Evolutionary conservation across 2,329 filamentous ascomycete genomes (phyloP).

Genomic region (Paraconiothyrium brasiliense): DNA sequence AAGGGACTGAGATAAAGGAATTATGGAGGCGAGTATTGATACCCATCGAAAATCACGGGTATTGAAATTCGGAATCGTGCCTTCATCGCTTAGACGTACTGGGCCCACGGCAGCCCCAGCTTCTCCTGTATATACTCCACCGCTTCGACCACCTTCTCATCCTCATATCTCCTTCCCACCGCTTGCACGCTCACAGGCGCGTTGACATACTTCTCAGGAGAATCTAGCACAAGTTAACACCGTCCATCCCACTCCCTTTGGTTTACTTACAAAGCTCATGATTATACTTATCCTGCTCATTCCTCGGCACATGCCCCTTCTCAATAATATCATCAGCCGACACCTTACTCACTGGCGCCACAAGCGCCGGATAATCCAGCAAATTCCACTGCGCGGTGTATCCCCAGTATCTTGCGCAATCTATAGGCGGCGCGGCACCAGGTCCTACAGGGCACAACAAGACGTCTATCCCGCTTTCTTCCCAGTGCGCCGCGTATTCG

Average conservation of each 20-base stretch:
- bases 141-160: conserved; percentile 60
- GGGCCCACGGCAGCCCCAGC: conserved; percentile 34
- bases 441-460: conserved; percentile 68
- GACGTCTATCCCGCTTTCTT: conserved; percentile 57
- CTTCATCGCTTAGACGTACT: conserved; percentile 5
- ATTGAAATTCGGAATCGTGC: background rate
- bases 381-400: conserved; percentile 74
- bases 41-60: background rate
- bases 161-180: conserved; percentile 60
- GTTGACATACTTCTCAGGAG: conserved; percentile 56
- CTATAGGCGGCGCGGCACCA: conserved; percentile 59
- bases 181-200: conserved; percentile 63
- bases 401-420: conserved; percentile 64
- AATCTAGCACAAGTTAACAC: conserved; percentile 34
- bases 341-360: conserved; percentile 62
- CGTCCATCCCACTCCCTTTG: background rate
- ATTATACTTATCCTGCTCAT: conserved; percentile 59
- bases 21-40: background rate
- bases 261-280: conserved; percentile 54
- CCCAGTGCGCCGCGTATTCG: conserved; percentile 54
- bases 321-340: conserved; percentile 53
- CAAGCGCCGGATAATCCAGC: conserved; percentile 70
- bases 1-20: background rate
- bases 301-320: conserved; percentile 51
- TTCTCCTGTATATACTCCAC: conserved; percentile 46